These are phyloP conservation scores for Cudoniella acicularis DNA, from an alignment of 495 filamentous ascomycete species.

Conservation along the genomic window DNA sequence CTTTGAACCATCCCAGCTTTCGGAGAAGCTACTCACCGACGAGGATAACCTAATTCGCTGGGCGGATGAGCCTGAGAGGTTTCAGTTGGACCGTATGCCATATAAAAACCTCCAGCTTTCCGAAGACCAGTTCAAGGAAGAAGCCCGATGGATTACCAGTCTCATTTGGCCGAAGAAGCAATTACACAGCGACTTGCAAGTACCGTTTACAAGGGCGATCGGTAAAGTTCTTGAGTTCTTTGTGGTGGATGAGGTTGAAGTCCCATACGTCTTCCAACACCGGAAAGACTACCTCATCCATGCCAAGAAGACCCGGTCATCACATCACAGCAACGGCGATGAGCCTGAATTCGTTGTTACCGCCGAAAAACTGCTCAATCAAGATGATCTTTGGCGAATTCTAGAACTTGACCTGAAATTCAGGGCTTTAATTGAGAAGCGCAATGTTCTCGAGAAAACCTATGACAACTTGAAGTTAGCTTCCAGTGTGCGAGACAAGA, in stretches of 20 bases:
- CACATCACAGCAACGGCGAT: slow-evolving; percentile 53
- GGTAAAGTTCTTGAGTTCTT: slow-evolving; percentile 94
- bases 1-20: slow-evolving; percentile 91
- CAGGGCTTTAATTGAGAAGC: slow-evolving; percentile 83
- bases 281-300: slow-evolving; percentile 97
- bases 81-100: slow-evolving; percentile 85
- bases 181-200: slow-evolving; percentile 62
- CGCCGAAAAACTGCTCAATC: slow-evolving; percentile 84
- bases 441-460: slow-evolving; percentile 72
- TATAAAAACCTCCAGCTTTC: slow-evolving; percentile 73
- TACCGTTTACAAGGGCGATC: slow-evolving; percentile 82
- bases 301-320: slow-evolving; percentile 63
- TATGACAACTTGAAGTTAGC: slow-evolving; percentile 65
- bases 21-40: slow-evolving; percentile 90
- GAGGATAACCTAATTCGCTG: slow-evolving; percentile 87
- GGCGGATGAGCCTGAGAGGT: slow-evolving; percentile 86
- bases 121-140: slow-evolving; percentile 80
- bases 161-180: slow-evolving; percentile 82
- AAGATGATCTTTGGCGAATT: slow-evolving; percentile 91
- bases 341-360: slow-evolving; percentile 67
- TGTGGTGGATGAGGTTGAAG: slow-evolving; percentile 85
- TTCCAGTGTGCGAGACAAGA: slow-evolving; percentile 50
- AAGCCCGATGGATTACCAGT: slow-evolving; percentile 85
- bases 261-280: slow-evolving; percentile 97
- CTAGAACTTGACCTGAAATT: slow-evolving; percentile 94